Base-by-base conservation (phyloP, 1,139 yeast genomes). In the Kazachstania sp. region DNA sequence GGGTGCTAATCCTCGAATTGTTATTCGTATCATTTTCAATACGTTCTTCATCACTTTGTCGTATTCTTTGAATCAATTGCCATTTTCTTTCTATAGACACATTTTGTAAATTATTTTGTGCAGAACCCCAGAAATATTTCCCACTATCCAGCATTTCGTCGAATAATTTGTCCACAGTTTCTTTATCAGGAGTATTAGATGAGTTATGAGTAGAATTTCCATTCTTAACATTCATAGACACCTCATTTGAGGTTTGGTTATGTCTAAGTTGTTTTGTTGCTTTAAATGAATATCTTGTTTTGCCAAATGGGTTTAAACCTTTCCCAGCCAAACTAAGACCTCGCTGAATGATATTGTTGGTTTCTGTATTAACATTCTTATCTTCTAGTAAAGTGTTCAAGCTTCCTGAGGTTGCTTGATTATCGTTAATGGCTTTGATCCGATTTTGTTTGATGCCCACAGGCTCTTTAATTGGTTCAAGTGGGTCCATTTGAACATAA, bases 111-210 rank as follows among this genome's bases (percentile, higher is more conserved):
- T 53, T 52, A 34, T 51, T 48, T n/a, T 51, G 52, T 13, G 58
- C 57, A 30, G 52, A 49, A 9, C 53, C 58, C 61, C 61, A 57
- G 40, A 55, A 58, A 45, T 52, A 54, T 3, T 53, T 52, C 32
- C 56, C 55, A 48, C 52, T 55, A 28, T 52, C 47, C 39, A 59
- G 44, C 29, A 60, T 39, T 6, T 49, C 45, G 23, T 52, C 48
- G 34, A 61, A 61, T 26, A 53, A 38, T 5, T 36, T 40, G 39
- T 59, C 55, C 13, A 45, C 43, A 4, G 28, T 31, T 5, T 41
- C 47, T 9, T 41, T 43, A 20, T 44, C 48, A 3, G 51, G 51
- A 3, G 39, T 18, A 4, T 15, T n/a, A 18, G n/a, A 26, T 29
- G 15, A 28, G 29, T 45, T 26, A 15, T 20, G 31, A 3, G 29